Conservation (phyloP, 257 asterid genomes). For the Solanum bulbocastanum region DNA sequence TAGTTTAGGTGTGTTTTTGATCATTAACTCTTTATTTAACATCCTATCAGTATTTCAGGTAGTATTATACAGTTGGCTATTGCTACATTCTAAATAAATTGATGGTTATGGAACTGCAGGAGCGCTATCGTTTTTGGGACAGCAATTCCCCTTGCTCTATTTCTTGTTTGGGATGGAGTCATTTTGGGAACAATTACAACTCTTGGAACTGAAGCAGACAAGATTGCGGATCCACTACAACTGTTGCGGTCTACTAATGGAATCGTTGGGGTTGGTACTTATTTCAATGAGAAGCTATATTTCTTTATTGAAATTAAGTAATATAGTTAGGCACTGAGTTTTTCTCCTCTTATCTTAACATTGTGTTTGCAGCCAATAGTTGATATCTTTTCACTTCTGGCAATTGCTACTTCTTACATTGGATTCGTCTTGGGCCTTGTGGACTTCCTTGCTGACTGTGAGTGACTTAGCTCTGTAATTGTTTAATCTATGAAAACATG, state of each 20-base stretch:
- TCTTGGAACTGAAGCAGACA: constrained; percentile 29
- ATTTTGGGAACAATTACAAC: constrained; percentile 65
- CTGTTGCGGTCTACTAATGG: constrained; percentile 57
- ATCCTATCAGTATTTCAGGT: neutral
- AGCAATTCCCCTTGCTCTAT: constrained; percentile 72
- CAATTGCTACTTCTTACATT: constrained; percentile 71
- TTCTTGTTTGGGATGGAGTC: constrained; percentile 87
- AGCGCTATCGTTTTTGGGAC: constrained; percentile 76
- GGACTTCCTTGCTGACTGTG: constrained; percentile 82
- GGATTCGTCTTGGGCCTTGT: constrained; percentile 81
- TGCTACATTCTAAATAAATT: neutral
- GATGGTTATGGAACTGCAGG: constrained; percentile 37
- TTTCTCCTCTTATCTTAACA: neutral
- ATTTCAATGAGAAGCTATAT: neutral
- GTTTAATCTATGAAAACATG: neutral
- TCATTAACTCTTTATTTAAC: neutral
- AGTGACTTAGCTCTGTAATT: constrained; percentile 11
- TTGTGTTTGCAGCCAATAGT: constrained; percentile 66
- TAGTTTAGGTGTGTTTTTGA: neutral
- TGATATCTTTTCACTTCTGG: constrained; percentile 70
- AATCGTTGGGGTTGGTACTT: constrained; percentile 63
- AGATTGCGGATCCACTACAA: constrained; percentile 52
- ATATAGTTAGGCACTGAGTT: neutral
- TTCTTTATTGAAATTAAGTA: neutral
- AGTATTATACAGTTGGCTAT: neutral